These are phyloP conservation scores for Oryza officinalis DNA, from an alignment of 176 grass and related monocot species.

Conservation along the genomic window DNA sequence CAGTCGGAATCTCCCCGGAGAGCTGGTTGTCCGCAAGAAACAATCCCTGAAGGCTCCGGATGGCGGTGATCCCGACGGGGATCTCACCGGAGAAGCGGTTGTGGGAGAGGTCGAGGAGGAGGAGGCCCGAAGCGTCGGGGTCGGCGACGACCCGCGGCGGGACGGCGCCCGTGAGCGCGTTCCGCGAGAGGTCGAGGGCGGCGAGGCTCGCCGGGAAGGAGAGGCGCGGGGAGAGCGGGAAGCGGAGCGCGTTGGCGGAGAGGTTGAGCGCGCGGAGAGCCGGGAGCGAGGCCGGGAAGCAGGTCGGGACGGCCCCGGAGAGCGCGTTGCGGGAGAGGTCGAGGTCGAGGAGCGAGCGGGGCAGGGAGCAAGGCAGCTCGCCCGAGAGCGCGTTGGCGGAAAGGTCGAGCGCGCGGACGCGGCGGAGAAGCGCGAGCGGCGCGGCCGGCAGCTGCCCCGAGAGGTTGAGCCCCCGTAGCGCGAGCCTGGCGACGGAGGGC, in stretches of 20 bases:
- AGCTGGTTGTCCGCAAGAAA: conserved; percentile 78
- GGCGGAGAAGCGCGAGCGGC: conserved; percentile 53
- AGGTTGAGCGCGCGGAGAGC: conserved; percentile 66
- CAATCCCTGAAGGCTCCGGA: conserved; percentile 82
- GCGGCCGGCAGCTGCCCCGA: conserved; percentile 30
- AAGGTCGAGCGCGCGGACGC: conserved; percentile 53
- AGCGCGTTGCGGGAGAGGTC: conserved; percentile 76
- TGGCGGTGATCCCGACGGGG: conserved; percentile 50
- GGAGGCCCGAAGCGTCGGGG: conserved; percentile 55
- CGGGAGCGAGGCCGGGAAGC: conserved; percentile 50
- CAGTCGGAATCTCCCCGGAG: conserved; percentile 68
- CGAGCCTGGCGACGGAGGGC: conserved; percentile 41
- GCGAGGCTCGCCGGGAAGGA: conserved; percentile 72
- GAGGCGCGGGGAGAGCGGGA: conserved; percentile 78
- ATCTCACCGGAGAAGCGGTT: conserved; percentile 82
- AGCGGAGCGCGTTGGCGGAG: conserved; percentile 66
- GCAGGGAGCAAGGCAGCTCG: conserved; percentile 61
- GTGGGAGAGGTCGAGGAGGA: conserved; percentile 67
- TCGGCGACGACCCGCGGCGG: conserved; percentile 66
- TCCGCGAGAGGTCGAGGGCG: conserved; percentile 73
- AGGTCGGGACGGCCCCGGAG: conserved; percentile 68
- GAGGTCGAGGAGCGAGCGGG: conserved; percentile 49
- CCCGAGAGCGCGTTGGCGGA: conserved; percentile 53
- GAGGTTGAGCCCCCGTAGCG: conserved; percentile 42
- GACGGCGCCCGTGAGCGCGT: conserved; percentile 58